Evolutionary conservation across 106 monocot genomes (phyloP), one percentile per base, ranked within the genome.

Genomic region (Cymbidium sinense): DNA sequence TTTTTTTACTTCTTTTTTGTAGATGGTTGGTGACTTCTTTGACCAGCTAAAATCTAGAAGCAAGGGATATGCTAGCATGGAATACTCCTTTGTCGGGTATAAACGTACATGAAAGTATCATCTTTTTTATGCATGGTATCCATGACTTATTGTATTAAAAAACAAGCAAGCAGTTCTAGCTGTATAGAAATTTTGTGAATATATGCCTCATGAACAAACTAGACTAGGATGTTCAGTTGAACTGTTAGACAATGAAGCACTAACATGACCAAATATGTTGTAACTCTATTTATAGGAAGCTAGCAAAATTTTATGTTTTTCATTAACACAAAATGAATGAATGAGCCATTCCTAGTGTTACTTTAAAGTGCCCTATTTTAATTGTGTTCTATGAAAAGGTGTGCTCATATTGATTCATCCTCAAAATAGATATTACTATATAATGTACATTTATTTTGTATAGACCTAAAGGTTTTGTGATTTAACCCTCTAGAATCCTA

Each of bases 1-100:
- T 39, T 72, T 9, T 74, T 41, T 27, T 43, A 44, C n/a, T 74
- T 25, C 25, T 43, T 3, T n/a, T 71, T 0, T 81, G 51, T 83
- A 96, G 96, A 98, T 98, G 96, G 91, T 98, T 78, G 96, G 96
- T 28, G 96, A 98, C 76, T 94, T 98, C 83, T 98, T 94, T 84
- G 96, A 98, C 82, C 96, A 98, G 75, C 82, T 98, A 50, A 98
- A 98, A 70, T 98, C 96, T 77, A 91, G 91, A 88, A 98, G 94
- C 78, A 98, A 90, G 73, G 96, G 96, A 74, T 94, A 98, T 89
- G 96, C 94, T 71, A 98, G 96, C 87, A 98, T 98, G 96, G 96
- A 98, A 81, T 98, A 98, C 71, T 85, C 91, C 78, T 88, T 98
- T 88, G 44, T 94, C 33, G 96, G 96, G 96, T 96, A 93, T 31